A percentile compares a stretch with the other conserved stretches of the same genome.
These are phyloP conservation scores for Violaceomyces palustris DNA, from an alignment of 1,284 basidiomycete genomes.

Conservation along the genomic window DNA sequence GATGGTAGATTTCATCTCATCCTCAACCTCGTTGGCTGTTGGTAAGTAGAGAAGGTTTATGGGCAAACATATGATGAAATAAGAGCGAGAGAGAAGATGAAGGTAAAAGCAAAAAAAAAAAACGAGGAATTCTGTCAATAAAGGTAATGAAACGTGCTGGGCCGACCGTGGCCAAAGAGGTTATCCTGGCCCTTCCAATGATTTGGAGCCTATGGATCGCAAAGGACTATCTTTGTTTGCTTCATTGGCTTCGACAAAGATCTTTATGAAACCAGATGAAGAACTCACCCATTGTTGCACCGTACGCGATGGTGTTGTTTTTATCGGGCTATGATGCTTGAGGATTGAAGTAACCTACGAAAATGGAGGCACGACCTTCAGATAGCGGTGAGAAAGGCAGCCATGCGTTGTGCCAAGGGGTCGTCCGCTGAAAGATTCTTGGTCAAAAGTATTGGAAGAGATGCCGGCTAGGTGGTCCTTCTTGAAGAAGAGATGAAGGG, in stretches of 20 bases:
- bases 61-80: neutral
- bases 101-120: too few species aligned
- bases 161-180: too few species aligned
- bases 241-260: too few species aligned
- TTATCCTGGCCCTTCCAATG: too few species aligned
- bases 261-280: too few species aligned
- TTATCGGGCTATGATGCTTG: neutral
- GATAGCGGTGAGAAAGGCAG: neutral
- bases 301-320: too few species aligned
- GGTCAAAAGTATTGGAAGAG: neutral
- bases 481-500: neutral
- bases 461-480: slow-evolving; percentile 1
- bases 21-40: slow-evolving; percentile 1
- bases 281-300: too few species aligned
- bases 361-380: slow-evolving; percentile 2
- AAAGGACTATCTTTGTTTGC: too few species aligned
- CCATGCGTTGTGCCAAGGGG: neutral
- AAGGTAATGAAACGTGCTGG: too few species aligned
- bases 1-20: too few species aligned
- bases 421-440: neutral
- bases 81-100: neutral
- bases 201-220: too few species aligned
- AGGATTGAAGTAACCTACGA: neutral
- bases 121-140: too few species aligned
- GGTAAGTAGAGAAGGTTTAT: neutral